Percentiles rank a stretch among this genome's conserved stretches.
These are phyloP conservation scores for Malassezia brasiliensis DNA, from an alignment of 1,284 basidiomycete genomes.

Conservation along the genomic window DNA sequence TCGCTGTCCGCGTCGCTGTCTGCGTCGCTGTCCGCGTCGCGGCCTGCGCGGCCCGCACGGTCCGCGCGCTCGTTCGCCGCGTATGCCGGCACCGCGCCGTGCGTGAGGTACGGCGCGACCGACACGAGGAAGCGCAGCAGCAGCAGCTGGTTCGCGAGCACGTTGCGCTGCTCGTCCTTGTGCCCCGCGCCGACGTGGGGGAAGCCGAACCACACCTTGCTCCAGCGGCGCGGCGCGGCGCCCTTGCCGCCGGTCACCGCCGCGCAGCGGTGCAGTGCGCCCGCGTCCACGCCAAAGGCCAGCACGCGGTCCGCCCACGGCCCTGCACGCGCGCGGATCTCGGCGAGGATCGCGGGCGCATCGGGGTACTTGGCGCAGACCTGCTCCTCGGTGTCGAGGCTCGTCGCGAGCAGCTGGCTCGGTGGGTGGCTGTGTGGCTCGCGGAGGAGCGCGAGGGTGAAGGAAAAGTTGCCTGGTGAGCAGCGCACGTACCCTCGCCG, in stretches of 20 bases:
- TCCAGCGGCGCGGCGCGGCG: conserved; percentile 55
- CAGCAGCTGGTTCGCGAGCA: conserved; percentile 80
- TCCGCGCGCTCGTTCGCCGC: conserved; percentile 23
- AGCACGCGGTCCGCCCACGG: conserved; percentile 59
- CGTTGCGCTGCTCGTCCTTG: conserved; percentile 85
- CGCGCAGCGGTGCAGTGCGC: conserved; percentile 59
- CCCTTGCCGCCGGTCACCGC: conserved; percentile 36
- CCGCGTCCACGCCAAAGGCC: conserved; percentile 75
- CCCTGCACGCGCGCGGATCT: conserved; percentile 26
- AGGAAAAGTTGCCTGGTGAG: conserved; percentile 66
- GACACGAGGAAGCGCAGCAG: conserved; percentile 74
- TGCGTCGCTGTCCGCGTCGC: conserved; percentile 22
- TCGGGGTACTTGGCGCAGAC: conserved; percentile 80
- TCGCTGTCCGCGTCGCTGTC: conserved; percentile 1
- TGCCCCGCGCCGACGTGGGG: conserved; percentile 91
- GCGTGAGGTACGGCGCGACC: conserved; percentile 58
- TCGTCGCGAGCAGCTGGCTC: conserved; percentile 69
- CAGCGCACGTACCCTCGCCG: conserved; percentile 59
- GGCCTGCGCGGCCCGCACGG: no score
- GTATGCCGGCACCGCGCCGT: conserved; percentile 24
- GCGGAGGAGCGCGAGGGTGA: conserved; percentile 63
- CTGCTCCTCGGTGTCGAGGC: conserved; percentile 69
- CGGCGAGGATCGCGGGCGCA: conserved; percentile 57
- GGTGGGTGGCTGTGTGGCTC: conserved; percentile 52
- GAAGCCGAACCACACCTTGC: conserved; percentile 82